Conservation (phyloP, 768 basidiomycete genomes). For the Phanerodontia chrysosporium region DNA sequence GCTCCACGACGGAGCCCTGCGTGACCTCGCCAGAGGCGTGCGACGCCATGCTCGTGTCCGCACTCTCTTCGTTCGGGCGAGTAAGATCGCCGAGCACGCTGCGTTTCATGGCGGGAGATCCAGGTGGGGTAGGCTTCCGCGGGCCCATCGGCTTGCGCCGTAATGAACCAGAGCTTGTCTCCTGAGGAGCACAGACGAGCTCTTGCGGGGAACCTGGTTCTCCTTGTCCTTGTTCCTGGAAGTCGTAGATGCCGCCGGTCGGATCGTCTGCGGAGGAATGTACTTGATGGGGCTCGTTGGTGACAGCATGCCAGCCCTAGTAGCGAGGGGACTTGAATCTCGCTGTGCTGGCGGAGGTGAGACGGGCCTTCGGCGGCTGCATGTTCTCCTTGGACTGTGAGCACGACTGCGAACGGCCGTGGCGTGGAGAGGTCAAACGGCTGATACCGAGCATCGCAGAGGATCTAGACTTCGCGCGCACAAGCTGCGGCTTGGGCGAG, state of each 20-base stretch:
- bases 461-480: background rate
- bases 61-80: background rate
- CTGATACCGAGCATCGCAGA: background rate
- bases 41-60: background rate
- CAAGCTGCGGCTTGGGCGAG: background rate
- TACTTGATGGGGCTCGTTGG: background rate
- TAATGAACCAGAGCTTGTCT: background rate
- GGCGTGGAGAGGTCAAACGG: background rate
- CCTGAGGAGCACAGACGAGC: background rate
- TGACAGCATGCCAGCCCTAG: background rate
- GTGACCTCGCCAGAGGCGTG: slow-evolving; percentile 1
- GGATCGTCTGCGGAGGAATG: background rate
- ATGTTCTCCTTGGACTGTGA: background rate
- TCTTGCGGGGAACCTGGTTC: background rate
- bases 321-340: background rate
- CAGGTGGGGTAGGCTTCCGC: slow-evolving; percentile 20
- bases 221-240: background rate
- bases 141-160: slow-evolving; percentile 22
- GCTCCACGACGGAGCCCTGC: slow-evolving; percentile 40
- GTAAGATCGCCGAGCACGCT: background rate
- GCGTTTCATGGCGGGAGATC: slow-evolving; percentile 10
- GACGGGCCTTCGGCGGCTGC: background rate
- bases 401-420: slow-evolving; percentile 1
- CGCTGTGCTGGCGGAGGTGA: background rate
- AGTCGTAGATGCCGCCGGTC: background rate